phyloP scores from a whole-genome alignment of 163 green algal genomes.

The Chlamydomonas reinhardtii region DNA sequence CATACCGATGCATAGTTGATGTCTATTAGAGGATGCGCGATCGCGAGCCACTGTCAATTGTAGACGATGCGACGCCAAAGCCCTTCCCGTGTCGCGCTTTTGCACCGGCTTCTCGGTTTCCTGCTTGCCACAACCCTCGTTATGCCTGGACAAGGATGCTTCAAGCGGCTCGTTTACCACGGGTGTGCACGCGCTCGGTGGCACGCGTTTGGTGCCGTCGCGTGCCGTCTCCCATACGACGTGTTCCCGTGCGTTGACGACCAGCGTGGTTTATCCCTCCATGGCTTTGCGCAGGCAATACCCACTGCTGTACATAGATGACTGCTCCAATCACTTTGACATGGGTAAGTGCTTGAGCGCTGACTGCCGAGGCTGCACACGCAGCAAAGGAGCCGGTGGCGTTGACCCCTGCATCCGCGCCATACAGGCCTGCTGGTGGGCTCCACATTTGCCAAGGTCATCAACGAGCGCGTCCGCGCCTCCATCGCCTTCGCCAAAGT shows the following conservation, averaged over 20 bases:
- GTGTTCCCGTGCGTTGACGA: no score
- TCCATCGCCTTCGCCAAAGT: neutral
- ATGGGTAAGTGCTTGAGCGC: no score
- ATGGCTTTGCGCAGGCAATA: neutral
- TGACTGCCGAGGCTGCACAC: no score
- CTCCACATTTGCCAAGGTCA: neutral
- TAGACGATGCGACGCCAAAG: neutral
- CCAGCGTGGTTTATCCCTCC: no score
- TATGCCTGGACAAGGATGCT: neutral
- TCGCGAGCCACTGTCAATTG: no score
- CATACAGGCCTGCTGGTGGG: neutral
- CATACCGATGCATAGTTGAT: no score
- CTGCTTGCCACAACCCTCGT: no score
- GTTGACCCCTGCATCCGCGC: neutral
- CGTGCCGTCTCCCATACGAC: no score
- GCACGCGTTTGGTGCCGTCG: no score
- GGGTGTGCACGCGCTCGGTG: neutral
- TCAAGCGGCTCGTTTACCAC: neutral
- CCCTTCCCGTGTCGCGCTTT: neutral
- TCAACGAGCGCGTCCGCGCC: neutral
- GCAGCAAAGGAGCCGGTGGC: no score
- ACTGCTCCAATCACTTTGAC: constrained; percentile 17
- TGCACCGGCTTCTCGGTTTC: neutral
- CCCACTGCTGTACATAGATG: constrained; percentile 32
- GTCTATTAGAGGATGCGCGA: no score